Evolutionary conservation across 1,139 yeast species (phyloP).

Genomic region (Yamadazyma blattariae): DNA sequence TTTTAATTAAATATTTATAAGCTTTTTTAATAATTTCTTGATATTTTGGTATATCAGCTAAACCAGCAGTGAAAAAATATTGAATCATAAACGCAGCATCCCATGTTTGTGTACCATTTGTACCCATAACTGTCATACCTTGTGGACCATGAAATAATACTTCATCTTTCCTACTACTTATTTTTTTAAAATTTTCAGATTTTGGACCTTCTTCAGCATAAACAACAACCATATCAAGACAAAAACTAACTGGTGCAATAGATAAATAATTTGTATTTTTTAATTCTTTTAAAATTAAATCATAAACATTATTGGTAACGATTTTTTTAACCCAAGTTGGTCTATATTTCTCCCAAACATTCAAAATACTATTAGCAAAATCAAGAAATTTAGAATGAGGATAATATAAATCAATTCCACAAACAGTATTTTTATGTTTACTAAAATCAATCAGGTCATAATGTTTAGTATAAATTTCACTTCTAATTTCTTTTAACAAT

Average conservation of each 20-base stretch:
- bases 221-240: constrained; percentile 75
- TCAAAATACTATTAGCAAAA: constrained; percentile 57
- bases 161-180: constrained; percentile 67
- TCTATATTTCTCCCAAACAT: constrained; percentile 66
- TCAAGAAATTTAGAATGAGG: constrained; percentile 79
- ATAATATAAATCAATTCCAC: constrained; percentile 89
- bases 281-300: constrained; percentile 70
- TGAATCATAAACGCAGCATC: constrained; percentile 91
- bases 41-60: constrained; percentile 69
- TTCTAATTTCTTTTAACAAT: constrained; percentile 58
- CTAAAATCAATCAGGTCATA: constrained; percentile 68
- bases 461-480: constrained; percentile 71
- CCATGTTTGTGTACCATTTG: constrained; percentile 98
- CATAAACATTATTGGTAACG: constrained; percentile 54
- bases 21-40: constrained; percentile 60
- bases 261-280: constrained; percentile 77
- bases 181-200: constrained; percentile 57
- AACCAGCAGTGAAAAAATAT: constrained; percentile 74
- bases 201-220: constrained; percentile 66
- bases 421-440: constrained; percentile 74
- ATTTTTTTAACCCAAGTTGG: constrained; percentile 68
- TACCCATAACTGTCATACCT: constrained; percentile 94
- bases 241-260: constrained; percentile 93
- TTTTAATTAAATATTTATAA: constrained; percentile 68
- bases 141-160: constrained; percentile 81